Percentiles rank a stretch among this genome's conserved stretches.
These are phyloP conservation scores for Gossypium gossypioides DNA, from an alignment of 441 rosid genomes.

Conservation along the genomic window DNA sequence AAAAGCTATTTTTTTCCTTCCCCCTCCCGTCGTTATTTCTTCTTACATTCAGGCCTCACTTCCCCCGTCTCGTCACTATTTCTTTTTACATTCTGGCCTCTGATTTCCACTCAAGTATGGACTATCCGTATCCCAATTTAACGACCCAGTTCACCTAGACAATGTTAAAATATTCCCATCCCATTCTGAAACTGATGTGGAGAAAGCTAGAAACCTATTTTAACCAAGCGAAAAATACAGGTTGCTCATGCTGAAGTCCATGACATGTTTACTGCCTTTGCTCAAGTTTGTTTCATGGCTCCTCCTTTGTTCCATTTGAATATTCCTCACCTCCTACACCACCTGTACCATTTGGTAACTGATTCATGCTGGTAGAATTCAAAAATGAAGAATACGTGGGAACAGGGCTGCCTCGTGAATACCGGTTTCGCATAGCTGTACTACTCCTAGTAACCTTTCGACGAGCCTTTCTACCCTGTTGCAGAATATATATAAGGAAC, in stretches of 20 bases:
- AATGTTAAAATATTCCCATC: neutral
- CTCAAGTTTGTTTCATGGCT: conserved; percentile 27
- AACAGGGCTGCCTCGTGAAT: conserved; percentile 53
- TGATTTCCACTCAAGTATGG: neutral
- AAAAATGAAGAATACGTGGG: conserved; percentile 42
- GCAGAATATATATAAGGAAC: neutral
- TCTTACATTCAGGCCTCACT: no score
- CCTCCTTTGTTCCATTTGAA: conserved; percentile 43
- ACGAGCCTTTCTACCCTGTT: conserved; percentile 85
- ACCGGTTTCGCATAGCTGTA: conserved; percentile 61
- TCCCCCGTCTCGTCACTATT: no score
- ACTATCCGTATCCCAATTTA: neutral
- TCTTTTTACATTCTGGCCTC: no score
- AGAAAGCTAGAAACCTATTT: neutral
- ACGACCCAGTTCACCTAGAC: neutral
- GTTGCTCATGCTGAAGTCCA: neutral
- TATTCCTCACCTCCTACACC: conserved; percentile 47
- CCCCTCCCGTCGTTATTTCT: no score
- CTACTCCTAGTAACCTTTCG: conserved; percentile 60
- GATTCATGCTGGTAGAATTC: conserved; percentile 39
- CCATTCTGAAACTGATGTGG: neutral
- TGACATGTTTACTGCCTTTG: neutral
- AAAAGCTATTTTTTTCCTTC: no score
- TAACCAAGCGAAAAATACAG: neutral
- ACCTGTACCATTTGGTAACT: conserved; percentile 48